Evolutionary conservation across 1,284 basidiomycete genomes (phyloP).

Genomic region (Golubevia pallescens): DNA sequence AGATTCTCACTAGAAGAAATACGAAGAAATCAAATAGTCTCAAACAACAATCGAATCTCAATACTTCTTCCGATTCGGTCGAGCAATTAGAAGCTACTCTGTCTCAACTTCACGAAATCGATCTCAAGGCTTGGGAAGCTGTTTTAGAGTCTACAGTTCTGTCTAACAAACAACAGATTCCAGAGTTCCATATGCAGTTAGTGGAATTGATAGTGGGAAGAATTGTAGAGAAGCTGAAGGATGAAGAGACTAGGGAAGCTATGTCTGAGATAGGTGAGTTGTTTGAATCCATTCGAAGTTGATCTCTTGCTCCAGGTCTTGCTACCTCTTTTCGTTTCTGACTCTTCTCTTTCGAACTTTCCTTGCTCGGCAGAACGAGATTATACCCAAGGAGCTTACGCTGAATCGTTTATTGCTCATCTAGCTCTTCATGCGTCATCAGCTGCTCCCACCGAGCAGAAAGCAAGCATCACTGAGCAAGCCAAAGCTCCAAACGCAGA

Average conservation of each 20-base stretch:
- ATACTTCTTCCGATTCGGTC: neutral
- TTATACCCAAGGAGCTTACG: slow-evolving; percentile 29
- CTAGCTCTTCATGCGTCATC: slow-evolving; percentile 29
- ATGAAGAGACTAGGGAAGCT: neutral
- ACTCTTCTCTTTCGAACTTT: neutral
- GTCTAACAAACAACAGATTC: slow-evolving; percentile 26
- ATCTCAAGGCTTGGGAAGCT: neutral
- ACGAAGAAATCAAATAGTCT: slow-evolving; percentile 14
- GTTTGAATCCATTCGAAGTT: slow-evolving; percentile 1
- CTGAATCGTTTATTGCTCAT: slow-evolving; percentile 44
- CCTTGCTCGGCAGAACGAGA: slow-evolving; percentile 12
- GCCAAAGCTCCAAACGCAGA: neutral
- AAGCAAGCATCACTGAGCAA: neutral
- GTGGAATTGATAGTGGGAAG: slow-evolving; percentile 6
- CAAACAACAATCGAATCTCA: slow-evolving; percentile 14
- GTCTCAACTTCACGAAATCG: neutral
- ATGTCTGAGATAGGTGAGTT: slow-evolving; percentile 4
- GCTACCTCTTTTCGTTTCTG: neutral
- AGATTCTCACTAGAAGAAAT: slow-evolving; percentile 29
- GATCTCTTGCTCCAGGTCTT: slow-evolving; percentile 9
- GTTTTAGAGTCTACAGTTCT: slow-evolving; percentile 42
- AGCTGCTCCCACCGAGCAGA: slow-evolving; percentile 6
- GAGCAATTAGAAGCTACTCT: neutral
- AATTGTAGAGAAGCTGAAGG: slow-evolving; percentile 1
- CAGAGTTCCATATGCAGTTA: slow-evolving; percentile 34